Percentiles rank a stretch among this genome's conserved stretches.
Evolutionary conservation across 352 stramenopile genomes (phyloP).

Genomic region (Globisporangium splendens): DNA sequence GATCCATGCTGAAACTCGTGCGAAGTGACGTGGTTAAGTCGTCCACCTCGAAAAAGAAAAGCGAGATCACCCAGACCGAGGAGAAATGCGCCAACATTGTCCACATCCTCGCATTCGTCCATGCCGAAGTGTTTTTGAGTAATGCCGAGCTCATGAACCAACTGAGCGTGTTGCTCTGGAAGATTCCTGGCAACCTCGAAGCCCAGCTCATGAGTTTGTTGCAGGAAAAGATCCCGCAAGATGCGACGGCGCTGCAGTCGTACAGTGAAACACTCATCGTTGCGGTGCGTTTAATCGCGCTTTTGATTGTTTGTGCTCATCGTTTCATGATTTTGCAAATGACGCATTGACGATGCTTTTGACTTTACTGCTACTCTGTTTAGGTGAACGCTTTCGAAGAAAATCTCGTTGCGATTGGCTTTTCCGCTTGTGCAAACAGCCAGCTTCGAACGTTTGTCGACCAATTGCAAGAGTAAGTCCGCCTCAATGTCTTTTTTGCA

Average conservation of each 20-base stretch:
- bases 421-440: slow-evolving; percentile 44
- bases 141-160: slow-evolving; percentile 46
- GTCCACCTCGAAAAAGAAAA: slow-evolving; percentile 10
- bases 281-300: slow-evolving; percentile 23
- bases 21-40: neutral
- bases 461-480: slow-evolving; percentile 56
- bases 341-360: no score
- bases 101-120: slow-evolving; percentile 47
- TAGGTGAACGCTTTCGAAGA: slow-evolving; percentile 54
- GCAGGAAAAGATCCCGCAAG: slow-evolving; percentile 68
- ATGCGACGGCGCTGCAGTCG: slow-evolving; percentile 36
- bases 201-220: slow-evolving; percentile 56
- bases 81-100: slow-evolving; percentile 42
- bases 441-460: slow-evolving; percentile 55
- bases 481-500: neutral
- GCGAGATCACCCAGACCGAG: slow-evolving; percentile 25
- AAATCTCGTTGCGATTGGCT: slow-evolving; percentile 40
- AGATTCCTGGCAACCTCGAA: slow-evolving; percentile 67
- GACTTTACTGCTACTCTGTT: neutral
- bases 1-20: slow-evolving; percentile 23
- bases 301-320: neutral
- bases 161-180: slow-evolving; percentile 61
- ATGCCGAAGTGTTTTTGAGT: slow-evolving; percentile 42
- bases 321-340: neutral
- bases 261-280: slow-evolving; percentile 43